phyloP scores from a whole-genome alignment of 2,329 filamentous ascomycete species.

The Talaromyces sp. region DNA sequence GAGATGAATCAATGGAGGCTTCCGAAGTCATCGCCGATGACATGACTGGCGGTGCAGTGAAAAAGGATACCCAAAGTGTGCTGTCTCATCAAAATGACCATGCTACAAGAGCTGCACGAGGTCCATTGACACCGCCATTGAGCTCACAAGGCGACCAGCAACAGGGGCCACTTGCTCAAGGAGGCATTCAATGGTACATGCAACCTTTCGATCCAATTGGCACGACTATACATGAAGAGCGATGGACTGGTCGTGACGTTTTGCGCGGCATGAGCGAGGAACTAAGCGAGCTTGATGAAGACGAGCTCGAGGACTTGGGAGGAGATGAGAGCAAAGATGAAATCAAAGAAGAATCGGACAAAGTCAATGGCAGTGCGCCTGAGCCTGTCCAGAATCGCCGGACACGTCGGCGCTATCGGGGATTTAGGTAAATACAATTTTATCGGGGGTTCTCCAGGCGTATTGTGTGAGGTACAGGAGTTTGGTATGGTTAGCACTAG shows the following conservation, averaged over 20 bases:
- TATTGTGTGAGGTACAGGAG: background rate
- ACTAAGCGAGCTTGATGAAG: slow-evolving; percentile 86
- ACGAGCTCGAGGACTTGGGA: slow-evolving; percentile 70
- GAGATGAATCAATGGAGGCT: slow-evolving; percentile 26
- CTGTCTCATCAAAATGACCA: slow-evolving; percentile 46
- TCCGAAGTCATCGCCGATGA: slow-evolving; percentile 29
- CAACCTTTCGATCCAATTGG: slow-evolving; percentile 74
- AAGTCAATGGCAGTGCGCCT: slow-evolving; percentile 21
- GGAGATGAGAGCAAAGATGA: slow-evolving; percentile 46
- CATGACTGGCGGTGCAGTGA: slow-evolving; percentile 27
- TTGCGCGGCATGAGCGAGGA: slow-evolving; percentile 74
- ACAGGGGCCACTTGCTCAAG: slow-evolving; percentile 57
- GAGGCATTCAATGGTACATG: slow-evolving; percentile 86
- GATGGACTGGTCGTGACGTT: slow-evolving; percentile 70
- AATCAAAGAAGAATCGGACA: slow-evolving; percentile 18
- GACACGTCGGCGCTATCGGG: slow-evolving; percentile 30
- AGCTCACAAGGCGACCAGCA: slow-evolving; percentile 42
- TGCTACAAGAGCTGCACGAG: slow-evolving; percentile 27
- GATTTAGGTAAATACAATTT: slow-evolving; percentile 23
- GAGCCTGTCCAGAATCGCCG: slow-evolving; percentile 28
- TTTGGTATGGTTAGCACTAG: background rate
- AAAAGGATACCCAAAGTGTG: slow-evolving; percentile 26
- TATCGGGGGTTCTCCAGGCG: background rate
- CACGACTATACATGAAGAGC: slow-evolving; percentile 73
- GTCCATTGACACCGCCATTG: slow-evolving; percentile 40